Evolutionary conservation across 441 rosid genomes (phyloP).

Genomic region (Raphanus hybrid): DNA sequence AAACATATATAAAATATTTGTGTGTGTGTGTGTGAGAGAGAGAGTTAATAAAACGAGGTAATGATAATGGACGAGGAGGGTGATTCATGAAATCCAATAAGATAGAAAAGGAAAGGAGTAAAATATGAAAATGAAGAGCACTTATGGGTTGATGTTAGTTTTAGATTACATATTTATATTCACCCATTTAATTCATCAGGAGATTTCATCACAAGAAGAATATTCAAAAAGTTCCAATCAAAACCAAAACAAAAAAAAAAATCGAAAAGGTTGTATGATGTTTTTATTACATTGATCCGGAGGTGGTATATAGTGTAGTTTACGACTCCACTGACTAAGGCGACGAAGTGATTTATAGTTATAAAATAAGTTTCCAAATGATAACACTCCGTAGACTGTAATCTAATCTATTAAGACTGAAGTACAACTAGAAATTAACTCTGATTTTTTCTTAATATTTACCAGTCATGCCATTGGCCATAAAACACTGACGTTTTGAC

Average conservation of each 20-base stretch:
- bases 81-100: conserved; percentile 42
- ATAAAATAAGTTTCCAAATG: conserved; percentile 23
- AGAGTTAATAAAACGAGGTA: conserved; percentile 41
- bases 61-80: conserved; percentile 30
- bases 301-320: conserved; percentile 6
- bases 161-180: conserved; percentile 21
- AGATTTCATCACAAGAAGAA: conserved; percentile 29
- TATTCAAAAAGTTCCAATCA: conserved; percentile 25
- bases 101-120: conserved; percentile 39
- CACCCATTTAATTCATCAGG: conserved; percentile 29
- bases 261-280: not conserved
- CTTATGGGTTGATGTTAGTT: conserved; percentile 14
- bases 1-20: too few species aligned
- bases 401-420: too few species aligned
- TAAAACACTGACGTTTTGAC: too few species aligned
- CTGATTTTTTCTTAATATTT: too few species aligned
- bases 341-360: conserved; percentile 3
- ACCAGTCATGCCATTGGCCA: too few species aligned
- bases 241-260: too few species aligned
- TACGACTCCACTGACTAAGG: conserved; percentile 31
- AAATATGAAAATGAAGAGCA: conserved; percentile 32
- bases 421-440: too few species aligned
- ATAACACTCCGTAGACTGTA: too few species aligned
- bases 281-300: not conserved
- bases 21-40: not conserved